A percentile compares a stretch with the other conserved stretches of the same genome.
Conservation (phyloP, 129 eudicot genomes). For the Flaveria linearis region DNA sequence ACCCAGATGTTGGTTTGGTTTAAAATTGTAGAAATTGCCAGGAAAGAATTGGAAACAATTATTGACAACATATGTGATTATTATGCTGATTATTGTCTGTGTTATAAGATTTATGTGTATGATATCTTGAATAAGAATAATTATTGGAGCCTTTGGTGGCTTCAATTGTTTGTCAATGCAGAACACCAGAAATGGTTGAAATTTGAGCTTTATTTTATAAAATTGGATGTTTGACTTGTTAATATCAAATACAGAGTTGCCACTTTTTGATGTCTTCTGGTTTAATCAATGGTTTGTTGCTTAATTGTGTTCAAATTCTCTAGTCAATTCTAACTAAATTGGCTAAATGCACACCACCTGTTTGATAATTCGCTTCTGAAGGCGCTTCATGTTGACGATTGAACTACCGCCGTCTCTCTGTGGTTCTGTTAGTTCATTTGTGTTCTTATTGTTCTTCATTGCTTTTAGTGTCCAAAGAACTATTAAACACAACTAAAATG, state of each 20-base stretch:
- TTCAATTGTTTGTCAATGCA: conserved; percentile 25
- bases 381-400: conserved; percentile 5
- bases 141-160: conserved; percentile 20
- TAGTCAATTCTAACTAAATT: conserved; percentile 7
- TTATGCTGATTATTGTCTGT: conserved; percentile 43
- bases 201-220: conserved; percentile 17
- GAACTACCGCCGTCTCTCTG: no score
- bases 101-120: conserved; percentile 17
- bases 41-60: conserved; percentile 35
- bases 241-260: conserved; percentile 30
- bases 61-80: conserved; percentile 36
- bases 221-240: conserved; percentile 35
- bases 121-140: conserved; percentile 18
- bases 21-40: conserved; percentile 26
- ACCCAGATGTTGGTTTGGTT: conserved; percentile 40
- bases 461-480: conserved; percentile 13
- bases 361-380: conserved; percentile 23
- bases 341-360: conserved; percentile 32
- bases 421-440: no score
- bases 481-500: not conserved
- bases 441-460: conserved; percentile 20
- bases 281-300: conserved; percentile 29
- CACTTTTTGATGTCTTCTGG: conserved; percentile 15
- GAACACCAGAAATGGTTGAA: conserved; percentile 33
- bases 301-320: conserved; percentile 21